These are phyloP conservation scores for Cystofilobasidium macerans DNA, from an alignment of 768 basidiomycete species.

Conservation along the genomic window DNA sequence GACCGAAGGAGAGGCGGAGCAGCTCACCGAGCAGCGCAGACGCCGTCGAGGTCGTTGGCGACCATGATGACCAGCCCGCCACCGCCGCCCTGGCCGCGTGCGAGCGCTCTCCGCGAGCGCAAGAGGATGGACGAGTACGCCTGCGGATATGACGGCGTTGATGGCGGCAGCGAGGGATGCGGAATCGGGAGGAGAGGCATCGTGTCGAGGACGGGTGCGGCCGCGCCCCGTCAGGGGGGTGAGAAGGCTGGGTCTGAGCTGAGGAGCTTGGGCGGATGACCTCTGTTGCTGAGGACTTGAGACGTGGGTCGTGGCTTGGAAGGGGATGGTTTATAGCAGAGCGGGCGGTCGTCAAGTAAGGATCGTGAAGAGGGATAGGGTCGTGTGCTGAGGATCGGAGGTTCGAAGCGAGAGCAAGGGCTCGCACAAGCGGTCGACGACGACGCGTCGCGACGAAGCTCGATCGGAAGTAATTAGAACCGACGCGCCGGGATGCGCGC, in stretches of 20 bases:
- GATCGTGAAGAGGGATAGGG: too few species aligned
- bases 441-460: too few species aligned
- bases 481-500: too few species aligned
- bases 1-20: neutral
- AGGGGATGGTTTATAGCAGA: too few species aligned
- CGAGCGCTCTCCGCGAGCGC: slow-evolving; percentile 17
- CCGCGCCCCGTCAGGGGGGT: neutral
- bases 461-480: too few species aligned
- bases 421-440: too few species aligned
- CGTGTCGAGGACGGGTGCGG: neutral
- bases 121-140: slow-evolving; percentile 23
- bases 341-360: too few species aligned
- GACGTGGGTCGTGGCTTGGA: too few species aligned
- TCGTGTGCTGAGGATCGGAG: too few species aligned
- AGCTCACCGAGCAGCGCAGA: slow-evolving; percentile 23
- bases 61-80: slow-evolving; percentile 27
- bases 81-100: slow-evolving; percentile 15
- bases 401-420: too few species aligned
- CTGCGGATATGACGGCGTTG: slow-evolving; percentile 20
- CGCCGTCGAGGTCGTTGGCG: slow-evolving; percentile 24
- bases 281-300: too few species aligned
- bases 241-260: neutral
- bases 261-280: too few species aligned
- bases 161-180: neutral
- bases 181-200: slow-evolving; percentile 25